phyloP scores from a whole-genome alignment of 345 rosid genomes.

The Camelina sativa region DNA sequence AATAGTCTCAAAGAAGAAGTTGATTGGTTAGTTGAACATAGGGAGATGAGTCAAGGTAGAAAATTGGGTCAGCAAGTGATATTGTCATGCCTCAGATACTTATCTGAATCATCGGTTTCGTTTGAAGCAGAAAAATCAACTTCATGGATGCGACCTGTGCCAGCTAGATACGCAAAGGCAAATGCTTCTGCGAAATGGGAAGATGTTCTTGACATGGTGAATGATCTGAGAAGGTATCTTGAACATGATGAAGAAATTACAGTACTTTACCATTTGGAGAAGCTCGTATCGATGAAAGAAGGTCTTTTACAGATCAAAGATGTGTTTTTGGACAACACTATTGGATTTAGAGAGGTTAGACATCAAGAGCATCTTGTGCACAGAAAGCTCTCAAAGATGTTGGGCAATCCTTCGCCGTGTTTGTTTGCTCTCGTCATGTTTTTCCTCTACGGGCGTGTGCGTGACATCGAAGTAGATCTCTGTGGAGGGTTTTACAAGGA shows the following conservation, averaged over 20 bases:
- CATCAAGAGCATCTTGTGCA: conserved; percentile 70
- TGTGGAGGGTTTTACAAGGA: conserved; percentile 58
- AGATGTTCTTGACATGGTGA: conserved; percentile 80
- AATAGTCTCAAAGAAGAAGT: conserved; percentile 63
- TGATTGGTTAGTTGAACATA: conserved; percentile 46
- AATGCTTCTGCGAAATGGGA: conserved; percentile 60
- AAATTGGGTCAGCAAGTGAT: conserved; percentile 70
- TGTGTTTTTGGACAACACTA: conserved; percentile 62
- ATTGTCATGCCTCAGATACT: conserved; percentile 61
- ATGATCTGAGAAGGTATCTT: conserved; percentile 63
- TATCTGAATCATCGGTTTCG: conserved; percentile 53
- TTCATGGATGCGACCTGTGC: conserved; percentile 74
- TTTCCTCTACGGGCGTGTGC: conserved; percentile 69
- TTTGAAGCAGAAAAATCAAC: conserved; percentile 48
- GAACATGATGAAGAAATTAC: conserved; percentile 39
- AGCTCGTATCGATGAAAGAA: conserved; percentile 84
- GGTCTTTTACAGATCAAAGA: conserved; percentile 72
- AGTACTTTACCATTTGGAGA: conserved; percentile 54
- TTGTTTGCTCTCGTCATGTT: conserved; percentile 71
- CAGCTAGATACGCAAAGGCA: conserved; percentile 47
- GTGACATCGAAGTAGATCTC: conserved; percentile 71
- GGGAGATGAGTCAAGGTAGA: conserved; percentile 47
- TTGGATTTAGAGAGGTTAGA: conserved; percentile 68
- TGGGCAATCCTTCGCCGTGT: conserved; percentile 76
- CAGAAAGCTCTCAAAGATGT: conserved; percentile 65